Evolutionary conservation across 805 yeast genomes (phyloP).

Genomic region (Wickerhamomyces strasburgensis): DNA sequence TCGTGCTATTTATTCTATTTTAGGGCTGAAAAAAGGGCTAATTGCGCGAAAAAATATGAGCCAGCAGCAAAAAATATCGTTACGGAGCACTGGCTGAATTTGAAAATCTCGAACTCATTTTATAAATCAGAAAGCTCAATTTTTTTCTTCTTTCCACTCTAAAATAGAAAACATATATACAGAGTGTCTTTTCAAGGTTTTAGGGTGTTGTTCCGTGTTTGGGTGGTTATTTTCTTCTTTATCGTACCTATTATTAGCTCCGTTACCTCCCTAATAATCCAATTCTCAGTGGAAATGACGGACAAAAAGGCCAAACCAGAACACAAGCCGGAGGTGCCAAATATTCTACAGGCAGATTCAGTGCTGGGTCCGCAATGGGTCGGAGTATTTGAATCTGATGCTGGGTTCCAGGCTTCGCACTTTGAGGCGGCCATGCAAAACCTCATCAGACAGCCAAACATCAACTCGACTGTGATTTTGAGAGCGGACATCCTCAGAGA

Average conservation of each 20-base stretch:
- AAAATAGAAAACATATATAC: too few relatives aligned
- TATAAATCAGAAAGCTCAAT: too few relatives aligned
- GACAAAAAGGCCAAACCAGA: conserved; percentile 5
- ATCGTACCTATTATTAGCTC: background rate
- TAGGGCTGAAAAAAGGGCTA: too few relatives aligned
- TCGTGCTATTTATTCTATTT: too few relatives aligned
- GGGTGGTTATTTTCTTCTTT: too few relatives aligned
- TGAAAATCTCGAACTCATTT: too few relatives aligned
- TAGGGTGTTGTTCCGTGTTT: too few relatives aligned
- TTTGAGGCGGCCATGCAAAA: conserved; percentile 75
- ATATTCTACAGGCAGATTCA: conserved; percentile 37
- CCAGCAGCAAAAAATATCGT: too few relatives aligned
- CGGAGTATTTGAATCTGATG: conserved; percentile 45
- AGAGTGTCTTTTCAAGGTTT: too few relatives aligned
- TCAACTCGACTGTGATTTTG: conserved; percentile 85
- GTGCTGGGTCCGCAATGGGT: conserved; percentile 59
- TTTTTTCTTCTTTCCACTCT: too few relatives aligned
- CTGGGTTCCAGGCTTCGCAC: conserved; percentile 48
- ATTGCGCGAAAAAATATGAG: too few relatives aligned
- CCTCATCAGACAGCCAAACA: conserved; percentile 76
- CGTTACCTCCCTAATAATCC: background rate
- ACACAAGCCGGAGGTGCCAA: conserved; percentile 29
- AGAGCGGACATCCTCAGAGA: conserved; percentile 77
- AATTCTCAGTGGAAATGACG: background rate
- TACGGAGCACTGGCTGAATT: too few relatives aligned